A percentile compares a stretch with the other conserved stretches of the same genome.
These are phyloP conservation scores for Tetracladium setigerum DNA, from an alignment of 495 filamentous ascomycete species.

Conservation along the genomic window DNA sequence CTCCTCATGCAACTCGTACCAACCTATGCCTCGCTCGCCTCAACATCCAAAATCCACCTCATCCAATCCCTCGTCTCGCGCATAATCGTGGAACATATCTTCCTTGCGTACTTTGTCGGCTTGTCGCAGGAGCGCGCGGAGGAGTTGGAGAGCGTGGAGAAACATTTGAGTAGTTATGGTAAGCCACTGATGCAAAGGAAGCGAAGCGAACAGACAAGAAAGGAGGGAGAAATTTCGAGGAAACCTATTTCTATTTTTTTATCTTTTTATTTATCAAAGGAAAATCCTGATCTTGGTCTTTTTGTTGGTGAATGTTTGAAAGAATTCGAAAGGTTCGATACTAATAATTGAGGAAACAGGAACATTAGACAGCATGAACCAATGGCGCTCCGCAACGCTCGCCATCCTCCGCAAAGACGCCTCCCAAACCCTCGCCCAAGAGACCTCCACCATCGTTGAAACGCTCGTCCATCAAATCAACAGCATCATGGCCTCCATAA, in stretches of 20 bases:
- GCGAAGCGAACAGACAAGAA: no score
- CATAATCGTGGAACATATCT: slow-evolving; percentile 41
- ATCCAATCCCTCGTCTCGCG: slow-evolving; percentile 44
- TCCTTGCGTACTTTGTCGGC: slow-evolving; percentile 45
- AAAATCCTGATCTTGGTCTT: neutral
- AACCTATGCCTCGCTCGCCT: slow-evolving; percentile 37
- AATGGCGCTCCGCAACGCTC: slow-evolving; percentile 47
- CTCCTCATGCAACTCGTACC: slow-evolving; percentile 39
- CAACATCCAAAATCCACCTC: slow-evolving; percentile 41
- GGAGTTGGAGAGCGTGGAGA: slow-evolving; percentile 35
- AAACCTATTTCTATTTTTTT: no score
- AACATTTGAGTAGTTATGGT: slow-evolving; percentile 37
- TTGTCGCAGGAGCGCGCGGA: slow-evolving; percentile 33
- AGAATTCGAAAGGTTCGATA: neutral
- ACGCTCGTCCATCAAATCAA: slow-evolving; percentile 26
- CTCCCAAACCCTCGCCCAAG: slow-evolving; percentile 31
- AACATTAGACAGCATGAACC: slow-evolving; percentile 40
- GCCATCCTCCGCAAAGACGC: slow-evolving; percentile 39
- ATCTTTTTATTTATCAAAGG: no score
- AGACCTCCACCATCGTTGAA: slow-evolving; percentile 29
- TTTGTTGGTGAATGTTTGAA: neutral
- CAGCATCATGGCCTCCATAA: slow-evolving; percentile 18
- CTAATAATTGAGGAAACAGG: slow-evolving; percentile 18
- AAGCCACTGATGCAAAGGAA: slow-evolving; percentile 10
- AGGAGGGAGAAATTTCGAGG: no score